These are phyloP conservation scores for Vitis rotundifolia DNA, from an alignment of 164 flowering plant genomes.

Conservation along the genomic window DNA sequence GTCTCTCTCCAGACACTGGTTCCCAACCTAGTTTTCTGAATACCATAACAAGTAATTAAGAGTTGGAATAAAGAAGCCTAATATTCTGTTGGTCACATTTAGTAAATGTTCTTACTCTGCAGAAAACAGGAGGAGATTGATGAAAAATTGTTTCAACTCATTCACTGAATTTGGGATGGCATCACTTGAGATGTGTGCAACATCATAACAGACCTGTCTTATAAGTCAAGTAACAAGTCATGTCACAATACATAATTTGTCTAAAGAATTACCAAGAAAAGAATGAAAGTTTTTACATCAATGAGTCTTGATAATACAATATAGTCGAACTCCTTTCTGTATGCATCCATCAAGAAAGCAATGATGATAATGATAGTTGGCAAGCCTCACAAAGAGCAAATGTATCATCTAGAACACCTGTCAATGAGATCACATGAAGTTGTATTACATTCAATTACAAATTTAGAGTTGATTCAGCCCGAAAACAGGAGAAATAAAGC, in stretches of 20 bases:
- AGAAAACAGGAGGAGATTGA: slow-evolving; percentile 24
- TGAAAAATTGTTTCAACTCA: slow-evolving; percentile 30
- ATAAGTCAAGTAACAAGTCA: neutral
- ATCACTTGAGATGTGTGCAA: slow-evolving; percentile 20
- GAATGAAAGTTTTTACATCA: slow-evolving; percentile 17
- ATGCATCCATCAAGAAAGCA: slow-evolving; percentile 35
- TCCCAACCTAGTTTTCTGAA: slow-evolving; percentile 41
- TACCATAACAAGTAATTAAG: slow-evolving; percentile 7
- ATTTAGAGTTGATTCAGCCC: no score
- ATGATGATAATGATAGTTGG: slow-evolving; percentile 21
- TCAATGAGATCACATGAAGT: neutral
- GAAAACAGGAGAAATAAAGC: no score
- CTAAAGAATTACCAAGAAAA: neutral
- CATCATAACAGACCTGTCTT: slow-evolving; percentile 26
- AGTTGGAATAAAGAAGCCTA: neutral
- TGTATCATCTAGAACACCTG: slow-evolving; percentile 40
- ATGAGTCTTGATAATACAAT: slow-evolving; percentile 32
- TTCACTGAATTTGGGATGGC: slow-evolving; percentile 25
- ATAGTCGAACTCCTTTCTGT: slow-evolving; percentile 26
- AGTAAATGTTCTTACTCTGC: slow-evolving; percentile 30
- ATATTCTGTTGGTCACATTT: neutral
- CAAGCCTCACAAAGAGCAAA: slow-evolving; percentile 40
- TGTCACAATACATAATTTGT: neutral
- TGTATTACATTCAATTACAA: neutral
- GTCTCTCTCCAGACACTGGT: slow-evolving; percentile 26